Conservation (phyloP, 2,329 filamentous ascomycete species). For the Colletotrichum sp. region DNA sequence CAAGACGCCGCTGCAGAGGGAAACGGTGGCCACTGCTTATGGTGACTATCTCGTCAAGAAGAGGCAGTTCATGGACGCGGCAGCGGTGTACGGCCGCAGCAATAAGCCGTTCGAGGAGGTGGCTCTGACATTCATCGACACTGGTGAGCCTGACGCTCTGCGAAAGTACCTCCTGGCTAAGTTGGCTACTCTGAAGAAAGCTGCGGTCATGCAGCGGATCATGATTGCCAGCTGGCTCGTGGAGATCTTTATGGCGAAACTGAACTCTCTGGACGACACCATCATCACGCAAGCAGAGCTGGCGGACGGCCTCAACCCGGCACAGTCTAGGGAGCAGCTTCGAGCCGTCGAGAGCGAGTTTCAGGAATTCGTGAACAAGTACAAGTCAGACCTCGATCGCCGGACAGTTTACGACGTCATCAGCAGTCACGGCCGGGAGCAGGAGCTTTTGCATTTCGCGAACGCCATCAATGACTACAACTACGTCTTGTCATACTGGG, state of each 20-base stretch:
- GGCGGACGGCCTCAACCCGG: slow-evolving; percentile 71
- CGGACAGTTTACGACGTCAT: slow-evolving; percentile 96
- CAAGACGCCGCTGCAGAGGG: slow-evolving; percentile 79
- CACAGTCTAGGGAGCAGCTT: slow-evolving; percentile 75
- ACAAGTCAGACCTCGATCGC: slow-evolving; percentile 86
- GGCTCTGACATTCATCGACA: slow-evolving; percentile 87
- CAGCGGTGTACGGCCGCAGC: slow-evolving; percentile 89
- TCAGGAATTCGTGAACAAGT: slow-evolving; percentile 83
- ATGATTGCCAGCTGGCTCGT: slow-evolving; percentile 97
- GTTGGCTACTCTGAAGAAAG: slow-evolving; percentile 80
- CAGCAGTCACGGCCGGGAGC: slow-evolving; percentile 91
- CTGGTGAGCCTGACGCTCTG: slow-evolving; percentile 86
- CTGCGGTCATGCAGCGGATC: slow-evolving; percentile 86
- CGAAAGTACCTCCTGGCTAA: slow-evolving; percentile 90
- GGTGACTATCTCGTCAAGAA: slow-evolving; percentile 87
- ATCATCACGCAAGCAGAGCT: slow-evolving; percentile 89
- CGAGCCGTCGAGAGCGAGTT: slow-evolving; percentile 77
- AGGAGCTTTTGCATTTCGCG: slow-evolving; percentile 90
- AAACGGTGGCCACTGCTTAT: slow-evolving; percentile 89
- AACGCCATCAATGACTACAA: slow-evolving; percentile 89
- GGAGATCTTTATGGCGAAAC: slow-evolving; percentile 95
- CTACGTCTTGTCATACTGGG: slow-evolving; percentile 96
- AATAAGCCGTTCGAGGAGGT: slow-evolving; percentile 98
- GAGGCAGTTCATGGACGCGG: slow-evolving; percentile 84
- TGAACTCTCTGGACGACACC: slow-evolving; percentile 92